Conservation (phyloP, 2,329 filamentous ascomycete species). For the Gnomoniopsis smithogilvyi region DNA sequence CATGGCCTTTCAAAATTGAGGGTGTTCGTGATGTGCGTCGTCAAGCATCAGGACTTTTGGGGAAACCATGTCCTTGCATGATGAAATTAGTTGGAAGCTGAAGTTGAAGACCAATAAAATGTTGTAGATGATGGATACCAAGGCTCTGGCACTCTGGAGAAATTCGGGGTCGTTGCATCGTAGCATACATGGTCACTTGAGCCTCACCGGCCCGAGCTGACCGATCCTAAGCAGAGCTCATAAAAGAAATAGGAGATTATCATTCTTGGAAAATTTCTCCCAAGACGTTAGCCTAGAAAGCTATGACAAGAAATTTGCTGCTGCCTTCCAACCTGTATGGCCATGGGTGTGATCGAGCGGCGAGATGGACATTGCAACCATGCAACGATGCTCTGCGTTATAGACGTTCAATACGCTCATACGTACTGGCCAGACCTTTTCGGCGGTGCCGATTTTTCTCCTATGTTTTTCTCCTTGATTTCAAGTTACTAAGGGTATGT, state of each 20-base stretch:
- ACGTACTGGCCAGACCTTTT: too few species aligned
- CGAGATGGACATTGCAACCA: too few species aligned
- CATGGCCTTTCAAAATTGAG: not conserved
- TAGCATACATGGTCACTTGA: not conserved
- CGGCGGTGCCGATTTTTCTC: too few species aligned
- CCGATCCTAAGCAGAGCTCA: not conserved
- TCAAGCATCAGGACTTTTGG: constrained; percentile 9
- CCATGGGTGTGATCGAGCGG: too few species aligned
- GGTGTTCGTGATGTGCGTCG: not conserved
- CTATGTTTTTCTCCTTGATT: too few species aligned
- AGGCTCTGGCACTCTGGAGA: not conserved
- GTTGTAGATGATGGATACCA: not conserved
- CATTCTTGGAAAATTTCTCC: not conserved
- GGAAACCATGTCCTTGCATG: constrained; percentile 17
- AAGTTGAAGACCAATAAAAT: not conserved
- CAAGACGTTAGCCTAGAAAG: too few species aligned
- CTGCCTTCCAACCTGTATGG: too few species aligned
- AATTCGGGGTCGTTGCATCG: not conserved
- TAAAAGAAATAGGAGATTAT: not conserved
- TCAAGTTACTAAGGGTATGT: too few species aligned
- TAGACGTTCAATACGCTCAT: too few species aligned
- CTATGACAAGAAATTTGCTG: too few species aligned
- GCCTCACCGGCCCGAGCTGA: constrained; percentile 12
- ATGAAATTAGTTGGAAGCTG: not conserved
- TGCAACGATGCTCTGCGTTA: too few species aligned